Evolutionary conservation across 768 basidiomycete species (phyloP).

Genomic region (Lactifluus rugatus): DNA sequence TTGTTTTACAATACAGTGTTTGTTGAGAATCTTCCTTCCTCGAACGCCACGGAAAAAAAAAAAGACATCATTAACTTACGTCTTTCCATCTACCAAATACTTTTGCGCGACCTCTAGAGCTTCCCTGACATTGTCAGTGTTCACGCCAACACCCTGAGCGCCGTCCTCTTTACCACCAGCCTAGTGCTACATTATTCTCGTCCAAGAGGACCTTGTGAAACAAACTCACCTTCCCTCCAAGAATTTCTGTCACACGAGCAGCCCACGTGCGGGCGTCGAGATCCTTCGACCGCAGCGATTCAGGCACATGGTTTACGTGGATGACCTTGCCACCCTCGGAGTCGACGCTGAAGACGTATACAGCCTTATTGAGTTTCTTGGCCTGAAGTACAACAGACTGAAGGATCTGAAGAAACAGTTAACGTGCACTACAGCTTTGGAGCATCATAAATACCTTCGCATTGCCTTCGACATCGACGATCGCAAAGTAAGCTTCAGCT

Average conservation of each 20-base stretch:
- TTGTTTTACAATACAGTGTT: background rate
- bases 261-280: constrained; percentile 90
- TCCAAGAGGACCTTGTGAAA: background rate
- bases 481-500: constrained; percentile 57
- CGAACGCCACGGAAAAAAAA: background rate
- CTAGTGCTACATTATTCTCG: constrained; percentile 29
- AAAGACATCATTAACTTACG: background rate
- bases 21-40: no score
- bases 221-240: constrained; percentile 79
- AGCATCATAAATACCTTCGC: constrained; percentile 50
- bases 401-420: constrained; percentile 43
- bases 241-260: constrained; percentile 55
- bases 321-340: constrained; percentile 60
- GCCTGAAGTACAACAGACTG: constrained; percentile 66
- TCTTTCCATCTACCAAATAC: constrained; percentile 11
- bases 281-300: constrained; percentile 49
- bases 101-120: constrained; percentile 49
- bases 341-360: constrained; percentile 84
- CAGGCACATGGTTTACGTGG: constrained; percentile 77
- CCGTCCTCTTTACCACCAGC: constrained; percentile 93
- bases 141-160: constrained; percentile 78
- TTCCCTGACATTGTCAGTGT: constrained; percentile 52
- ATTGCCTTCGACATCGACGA: constrained; percentile 73
- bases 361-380: constrained; percentile 73
- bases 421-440: background rate